phyloP scores from a whole-genome alignment of 257 asterid genomes.

The Plectranthus barbatus region DNA sequence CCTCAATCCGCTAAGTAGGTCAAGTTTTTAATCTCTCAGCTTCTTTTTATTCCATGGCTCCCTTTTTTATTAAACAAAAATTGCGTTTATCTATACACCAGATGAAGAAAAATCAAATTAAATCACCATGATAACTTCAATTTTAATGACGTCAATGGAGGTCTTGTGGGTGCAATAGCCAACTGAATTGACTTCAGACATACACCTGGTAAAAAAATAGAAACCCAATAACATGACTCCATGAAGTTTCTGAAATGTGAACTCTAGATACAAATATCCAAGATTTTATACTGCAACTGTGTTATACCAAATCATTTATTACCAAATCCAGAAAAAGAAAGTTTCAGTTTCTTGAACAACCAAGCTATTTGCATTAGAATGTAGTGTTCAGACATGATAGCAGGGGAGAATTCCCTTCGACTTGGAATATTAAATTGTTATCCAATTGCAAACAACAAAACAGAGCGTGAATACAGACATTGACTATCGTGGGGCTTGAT shows the following conservation, averaged over 20 bases:
- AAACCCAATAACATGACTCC: background rate
- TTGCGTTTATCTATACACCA: background rate
- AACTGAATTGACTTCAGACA: background rate
- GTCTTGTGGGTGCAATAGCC: background rate
- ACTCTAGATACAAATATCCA: background rate
- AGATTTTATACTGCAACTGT: background rate
- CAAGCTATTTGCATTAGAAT: background rate
- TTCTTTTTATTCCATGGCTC: background rate
- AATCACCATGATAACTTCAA: background rate
- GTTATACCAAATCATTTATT: background rate
- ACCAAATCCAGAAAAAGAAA: background rate
- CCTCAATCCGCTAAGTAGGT: too few species aligned
- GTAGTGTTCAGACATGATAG: background rate
- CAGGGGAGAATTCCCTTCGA: background rate
- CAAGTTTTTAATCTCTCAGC: background rate
- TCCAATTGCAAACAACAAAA: background rate
- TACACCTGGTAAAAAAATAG: background rate
- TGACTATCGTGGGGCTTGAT: too few species aligned
- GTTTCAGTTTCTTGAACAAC: background rate
- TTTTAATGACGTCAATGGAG: background rate
- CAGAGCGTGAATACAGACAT: too few species aligned
- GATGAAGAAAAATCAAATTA: background rate
- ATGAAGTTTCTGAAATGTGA: background rate
- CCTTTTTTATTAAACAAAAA: background rate
- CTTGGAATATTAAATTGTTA: background rate